Evolutionary conservation across 805 yeast genomes (phyloP).

Genomic region (Metschnikowia hibisci): DNA sequence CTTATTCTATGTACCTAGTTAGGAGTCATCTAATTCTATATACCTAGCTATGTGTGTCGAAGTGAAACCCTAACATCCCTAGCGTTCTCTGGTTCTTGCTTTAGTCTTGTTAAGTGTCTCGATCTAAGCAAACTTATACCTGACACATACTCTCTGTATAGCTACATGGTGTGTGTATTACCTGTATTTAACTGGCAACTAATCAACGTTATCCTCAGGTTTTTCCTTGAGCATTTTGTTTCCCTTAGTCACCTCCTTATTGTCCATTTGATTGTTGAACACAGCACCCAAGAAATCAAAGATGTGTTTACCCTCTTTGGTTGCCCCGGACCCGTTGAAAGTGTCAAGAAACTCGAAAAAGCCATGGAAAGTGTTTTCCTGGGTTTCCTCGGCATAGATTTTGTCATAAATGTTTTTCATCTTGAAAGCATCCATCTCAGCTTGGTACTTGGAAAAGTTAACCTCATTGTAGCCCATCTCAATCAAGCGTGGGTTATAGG

Average conservation of each 20-base stretch:
- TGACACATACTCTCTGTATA: too few relatives aligned
- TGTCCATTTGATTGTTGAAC: constrained; percentile 22
- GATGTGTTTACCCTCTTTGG: constrained; percentile 43
- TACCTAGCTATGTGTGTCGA: too few relatives aligned
- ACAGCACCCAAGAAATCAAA: constrained; percentile 55
- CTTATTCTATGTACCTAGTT: too few relatives aligned
- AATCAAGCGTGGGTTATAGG: constrained; percentile 67
- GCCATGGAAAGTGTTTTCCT: constrained; percentile 84
- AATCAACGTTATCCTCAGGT: constrained; percentile 11
- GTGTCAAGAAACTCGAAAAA: constrained; percentile 89
- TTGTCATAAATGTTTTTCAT: constrained; percentile 86
- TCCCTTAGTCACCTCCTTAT: constrained; percentile 12
- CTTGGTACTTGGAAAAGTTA: constrained; percentile 60
- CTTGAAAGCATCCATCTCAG: constrained; percentile 81
- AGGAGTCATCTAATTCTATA: too few relatives aligned
- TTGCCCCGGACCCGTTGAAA: constrained; percentile 43
- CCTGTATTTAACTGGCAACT: not conserved
- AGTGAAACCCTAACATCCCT: too few relatives aligned
- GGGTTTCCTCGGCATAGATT: constrained; percentile 84
- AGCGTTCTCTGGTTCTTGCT: too few relatives aligned
- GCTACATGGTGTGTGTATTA: too few relatives aligned
- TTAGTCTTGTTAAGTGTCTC: too few relatives aligned
- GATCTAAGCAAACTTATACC: too few relatives aligned
- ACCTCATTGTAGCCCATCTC: constrained; percentile 76
- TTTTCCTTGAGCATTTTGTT: constrained; percentile 6